Evolutionary conservation across 306 rosid genomes (phyloP).

Genomic region (Boehmeria nivea): DNA sequence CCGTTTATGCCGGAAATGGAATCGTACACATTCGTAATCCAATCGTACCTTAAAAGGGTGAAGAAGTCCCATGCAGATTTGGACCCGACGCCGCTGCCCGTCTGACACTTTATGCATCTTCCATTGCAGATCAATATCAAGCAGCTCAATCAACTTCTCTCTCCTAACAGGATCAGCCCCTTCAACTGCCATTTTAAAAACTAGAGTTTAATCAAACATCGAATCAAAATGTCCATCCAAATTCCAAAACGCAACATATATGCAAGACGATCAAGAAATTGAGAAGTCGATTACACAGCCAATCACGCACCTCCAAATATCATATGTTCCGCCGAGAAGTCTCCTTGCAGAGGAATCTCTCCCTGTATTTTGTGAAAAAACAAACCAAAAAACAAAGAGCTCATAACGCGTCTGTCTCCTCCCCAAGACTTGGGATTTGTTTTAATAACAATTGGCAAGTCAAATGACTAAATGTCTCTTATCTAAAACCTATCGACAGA

Average conservation of each 20-base stretch:
- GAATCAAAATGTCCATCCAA: neutral
- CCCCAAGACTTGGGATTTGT: too few species aligned
- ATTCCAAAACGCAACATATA: slow-evolving; percentile 1
- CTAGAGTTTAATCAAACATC: neutral
- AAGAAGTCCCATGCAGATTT: slow-evolving; percentile 95
- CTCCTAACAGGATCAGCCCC: slow-evolving; percentile 81
- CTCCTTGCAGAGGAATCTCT: slow-evolving; percentile 93
- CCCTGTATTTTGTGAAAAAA: slow-evolving; percentile 53
- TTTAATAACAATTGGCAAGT: too few species aligned
- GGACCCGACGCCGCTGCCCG: slow-evolving; percentile 95
- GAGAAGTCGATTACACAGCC: too few species aligned
- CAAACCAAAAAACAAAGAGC: neutral
- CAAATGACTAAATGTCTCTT: too few species aligned
- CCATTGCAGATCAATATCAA: slow-evolving; percentile 88
- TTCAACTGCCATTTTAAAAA: slow-evolving; percentile 58
- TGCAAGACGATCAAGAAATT: neutral
- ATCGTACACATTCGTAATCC: too few species aligned
- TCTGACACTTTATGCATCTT: slow-evolving; percentile 98
- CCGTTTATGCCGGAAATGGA: too few species aligned
- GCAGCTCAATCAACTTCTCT: slow-evolving; percentile 76
- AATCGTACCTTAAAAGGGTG: slow-evolving; percentile 97
- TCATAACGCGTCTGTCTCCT: too few species aligned
- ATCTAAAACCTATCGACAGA: too few species aligned
- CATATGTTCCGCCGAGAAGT: slow-evolving; percentile 98
- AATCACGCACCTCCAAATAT: slow-evolving; percentile 79